Base-by-base conservation (phyloP, 768 basidiomycete species). In the Tricholoma terreum region DNA sequence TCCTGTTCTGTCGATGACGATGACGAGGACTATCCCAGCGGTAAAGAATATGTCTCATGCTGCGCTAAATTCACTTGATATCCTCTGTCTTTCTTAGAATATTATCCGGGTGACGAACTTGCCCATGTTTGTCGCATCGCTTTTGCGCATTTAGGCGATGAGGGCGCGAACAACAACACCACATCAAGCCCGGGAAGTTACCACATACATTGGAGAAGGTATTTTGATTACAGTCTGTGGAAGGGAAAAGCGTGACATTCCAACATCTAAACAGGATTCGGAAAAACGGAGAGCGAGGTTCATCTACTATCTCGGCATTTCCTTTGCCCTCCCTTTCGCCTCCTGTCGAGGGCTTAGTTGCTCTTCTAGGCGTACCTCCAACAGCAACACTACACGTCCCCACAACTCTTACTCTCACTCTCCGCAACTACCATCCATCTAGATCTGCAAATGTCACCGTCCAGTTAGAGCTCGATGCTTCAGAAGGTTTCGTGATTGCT, bases 401-500 rank as follows among this genome's bases (percentile, higher is more conserved):
- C 0, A 68, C 85, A 15, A 67, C 77, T 3, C 76, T 92, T 27
- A 72, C 77, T 50, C 69, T 88, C 50, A 80, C 75, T 59, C 70
- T 90, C 57, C 83, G 93, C 65, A 92, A 92, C 68, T 72, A 81
- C 55, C 80, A 86, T 58, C 77, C 81, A 3, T 75, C 75, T 7
- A 80, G 85, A 34, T 83, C 91, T 2, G 87, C 89, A 0, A 86
- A 85, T 60, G 70, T 95, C 33, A 76, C 82, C 10, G 78, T 94
- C 8, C 83, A 87, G 33, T 77, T 94, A 27, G 93, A 96, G 54
- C 78, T 84, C 1, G 85, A 87, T 14, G 58, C 72, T 0, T 71
- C 80, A 11, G 90, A 91, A 40, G 77, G 80, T n/a, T 96, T 97
- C 69, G 84, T 94, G 14, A 83, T 94, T 42, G 82, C 90, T 2